Evolutionary conservation across 352 stramenopile species (phyloP).

Genomic region (Pythium sp.): DNA sequence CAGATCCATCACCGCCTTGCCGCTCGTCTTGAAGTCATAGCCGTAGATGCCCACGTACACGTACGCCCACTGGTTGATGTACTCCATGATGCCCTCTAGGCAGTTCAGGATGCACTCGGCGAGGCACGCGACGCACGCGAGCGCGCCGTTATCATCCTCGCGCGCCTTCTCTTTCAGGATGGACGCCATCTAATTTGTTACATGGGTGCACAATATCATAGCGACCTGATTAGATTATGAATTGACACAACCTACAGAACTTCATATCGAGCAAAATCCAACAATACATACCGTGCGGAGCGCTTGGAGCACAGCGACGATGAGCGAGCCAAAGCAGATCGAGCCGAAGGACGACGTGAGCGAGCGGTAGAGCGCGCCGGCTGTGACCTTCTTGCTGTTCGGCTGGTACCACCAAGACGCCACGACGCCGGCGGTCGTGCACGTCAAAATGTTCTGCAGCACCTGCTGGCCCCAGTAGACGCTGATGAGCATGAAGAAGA

Average conservation of each 20-base stretch:
- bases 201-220: background rate
- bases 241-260: background rate
- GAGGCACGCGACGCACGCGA: constrained; percentile 84
- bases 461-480: constrained; percentile 86
- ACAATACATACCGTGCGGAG: constrained; percentile 49
- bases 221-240: background rate
- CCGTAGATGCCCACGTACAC: constrained; percentile 90
- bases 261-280: background rate
- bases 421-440: constrained; percentile 73
- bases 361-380: constrained; percentile 74
- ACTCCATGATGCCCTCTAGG: constrained; percentile 85
- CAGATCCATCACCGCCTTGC: constrained; percentile 86
- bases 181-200: constrained; percentile 44
- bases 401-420: constrained; percentile 86
- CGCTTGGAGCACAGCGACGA: constrained; percentile 84
- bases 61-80: constrained; percentile 90
- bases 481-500: constrained; percentile 84
- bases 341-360: constrained; percentile 77
- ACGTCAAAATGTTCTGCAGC: constrained; percentile 82
- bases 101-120: constrained; percentile 85
- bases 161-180: constrained; percentile 63
- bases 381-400: constrained; percentile 46
- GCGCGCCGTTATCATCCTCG: constrained; percentile 70
- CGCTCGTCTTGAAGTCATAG: constrained; percentile 80
- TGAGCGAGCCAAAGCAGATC: constrained; percentile 84